A percentile compares a stretch with the other conserved stretches of the same genome.
Conservation (phyloP, 768 basidiomycete genomes). For the Cystoderma amianthinum region DNA sequence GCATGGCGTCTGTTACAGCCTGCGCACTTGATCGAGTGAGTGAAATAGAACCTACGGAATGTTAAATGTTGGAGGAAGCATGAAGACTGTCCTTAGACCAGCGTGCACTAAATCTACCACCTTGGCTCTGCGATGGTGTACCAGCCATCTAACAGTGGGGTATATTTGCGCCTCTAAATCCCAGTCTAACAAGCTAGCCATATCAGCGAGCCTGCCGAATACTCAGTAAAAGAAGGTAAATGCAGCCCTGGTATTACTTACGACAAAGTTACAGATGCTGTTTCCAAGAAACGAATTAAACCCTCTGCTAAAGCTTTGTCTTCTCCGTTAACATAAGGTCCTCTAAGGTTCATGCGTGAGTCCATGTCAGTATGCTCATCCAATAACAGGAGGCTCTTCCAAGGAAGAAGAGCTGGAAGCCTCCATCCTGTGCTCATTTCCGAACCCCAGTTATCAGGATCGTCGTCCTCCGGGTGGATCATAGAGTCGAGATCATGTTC, state of each 20-base stretch:
- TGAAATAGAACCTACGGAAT: slow-evolving; percentile 41
- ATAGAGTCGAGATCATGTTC: slow-evolving; percentile 47
- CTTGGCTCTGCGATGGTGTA: slow-evolving; percentile 85
- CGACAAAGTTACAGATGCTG: slow-evolving; percentile 70
- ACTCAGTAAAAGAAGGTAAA: slow-evolving; percentile 2
- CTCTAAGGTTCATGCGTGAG: slow-evolving; percentile 52
- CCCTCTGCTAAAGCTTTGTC: slow-evolving; percentile 66
- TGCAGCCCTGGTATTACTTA: slow-evolving; percentile 27
- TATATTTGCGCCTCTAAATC: slow-evolving; percentile 78
- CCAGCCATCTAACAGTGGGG: slow-evolving; percentile 88
- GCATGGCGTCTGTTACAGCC: not conserved
- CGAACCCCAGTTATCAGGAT: slow-evolving; percentile 51
- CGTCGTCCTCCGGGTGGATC: slow-evolving; percentile 46
- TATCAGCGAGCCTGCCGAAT: slow-evolving; percentile 57
- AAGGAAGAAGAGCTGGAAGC: slow-evolving; percentile 71
- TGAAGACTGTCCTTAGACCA: slow-evolving; percentile 77
- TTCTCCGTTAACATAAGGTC: slow-evolving; percentile 53
- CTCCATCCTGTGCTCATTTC: slow-evolving; percentile 70
- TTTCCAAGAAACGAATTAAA: slow-evolving; percentile 69
- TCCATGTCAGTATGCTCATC: slow-evolving; percentile 53
- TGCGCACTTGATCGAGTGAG: slow-evolving; percentile 2
- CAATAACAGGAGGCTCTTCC: slow-evolving; percentile 85
- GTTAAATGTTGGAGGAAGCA: slow-evolving; percentile 60
- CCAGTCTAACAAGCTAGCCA: slow-evolving; percentile 78
- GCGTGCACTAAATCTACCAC: slow-evolving; percentile 81